These are phyloP conservation scores for Waltergamsia citrina DNA, from an alignment of 2,329 filamentous ascomycete species.

Conservation along the genomic window DNA sequence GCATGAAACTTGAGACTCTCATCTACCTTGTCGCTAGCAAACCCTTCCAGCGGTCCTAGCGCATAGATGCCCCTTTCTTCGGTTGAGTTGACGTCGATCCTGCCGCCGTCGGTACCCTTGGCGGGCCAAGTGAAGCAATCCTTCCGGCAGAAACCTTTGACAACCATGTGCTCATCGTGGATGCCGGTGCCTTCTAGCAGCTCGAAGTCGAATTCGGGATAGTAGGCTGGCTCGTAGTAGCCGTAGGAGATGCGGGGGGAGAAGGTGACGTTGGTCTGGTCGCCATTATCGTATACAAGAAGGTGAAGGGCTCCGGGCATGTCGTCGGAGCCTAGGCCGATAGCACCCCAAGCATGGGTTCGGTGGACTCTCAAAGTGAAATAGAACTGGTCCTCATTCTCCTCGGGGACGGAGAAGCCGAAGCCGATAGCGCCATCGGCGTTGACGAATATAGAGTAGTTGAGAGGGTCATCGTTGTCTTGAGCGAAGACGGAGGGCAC, in stretches of 20 bases:
- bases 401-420: slow-evolving; percentile 37
- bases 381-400: slow-evolving; percentile 37
- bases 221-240: slow-evolving; percentile 41
- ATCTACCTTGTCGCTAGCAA: slow-evolving; percentile 29
- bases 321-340: slow-evolving; percentile 42
- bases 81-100: slow-evolving; percentile 37
- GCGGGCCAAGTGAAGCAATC: slow-evolving; percentile 42
- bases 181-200: slow-evolving; percentile 38
- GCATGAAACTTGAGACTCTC: slow-evolving; percentile 41
- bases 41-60: slow-evolving; percentile 35
- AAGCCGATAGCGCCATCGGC: slow-evolving; percentile 35
- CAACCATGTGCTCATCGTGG: slow-evolving; percentile 32
- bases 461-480: slow-evolving; percentile 6
- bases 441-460: slow-evolving; percentile 34
- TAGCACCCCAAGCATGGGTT: slow-evolving; percentile 38
- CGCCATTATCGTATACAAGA: slow-evolving; percentile 40
- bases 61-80: slow-evolving; percentile 45
- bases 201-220: slow-evolving; percentile 30
- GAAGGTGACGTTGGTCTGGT: slow-evolving; percentile 41
- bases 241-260: slow-evolving; percentile 41
- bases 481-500: slow-evolving; percentile 12
- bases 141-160: slow-evolving; percentile 38
- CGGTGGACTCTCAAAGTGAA: slow-evolving; percentile 41
- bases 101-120: slow-evolving; percentile 20
- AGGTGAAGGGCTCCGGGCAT: slow-evolving; percentile 45